Percentiles rank a stretch among this genome's conserved stretches.
phyloP scores from a whole-genome alignment of 768 basidiomycete species.

The Mycena kentingensis region DNA sequence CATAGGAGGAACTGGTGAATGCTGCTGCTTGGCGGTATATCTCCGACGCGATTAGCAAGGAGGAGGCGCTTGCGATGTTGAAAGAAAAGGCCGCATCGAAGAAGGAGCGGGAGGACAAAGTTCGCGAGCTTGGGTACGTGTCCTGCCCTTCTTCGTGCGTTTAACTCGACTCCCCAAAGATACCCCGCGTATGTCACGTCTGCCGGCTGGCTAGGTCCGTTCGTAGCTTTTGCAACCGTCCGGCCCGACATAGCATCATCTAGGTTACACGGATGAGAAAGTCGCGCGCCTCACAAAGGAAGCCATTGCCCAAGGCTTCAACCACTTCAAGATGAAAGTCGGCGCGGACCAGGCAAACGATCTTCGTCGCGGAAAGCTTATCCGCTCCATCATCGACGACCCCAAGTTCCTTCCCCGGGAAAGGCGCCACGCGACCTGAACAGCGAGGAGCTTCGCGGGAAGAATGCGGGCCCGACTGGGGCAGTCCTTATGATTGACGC shows the following conservation, averaged over 20 bases:
- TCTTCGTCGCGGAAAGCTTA: conserved; percentile 82
- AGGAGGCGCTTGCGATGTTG: conserved; percentile 84
- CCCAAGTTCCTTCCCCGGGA: conserved; percentile 75
- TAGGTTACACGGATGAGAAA: conserved; percentile 92
- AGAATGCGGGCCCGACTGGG: conserved; percentile 94
- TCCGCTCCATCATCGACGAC: conserved; percentile 94
- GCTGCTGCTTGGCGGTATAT: conserved; percentile 87
- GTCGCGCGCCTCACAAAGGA: conserved; percentile 84
- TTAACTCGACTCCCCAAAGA: conserved; percentile 35
- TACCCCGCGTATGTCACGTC: conserved; percentile 96
- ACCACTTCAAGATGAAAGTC: conserved; percentile 99
- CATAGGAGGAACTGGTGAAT: conserved; percentile 74
- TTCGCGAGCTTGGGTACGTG: conserved; percentile 64
- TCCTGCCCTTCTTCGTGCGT: background rate
- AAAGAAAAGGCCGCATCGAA: conserved; percentile 77
- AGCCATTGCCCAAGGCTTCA: conserved; percentile 86
- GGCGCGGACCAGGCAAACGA: conserved; percentile 82
- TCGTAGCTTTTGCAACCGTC: background rate
- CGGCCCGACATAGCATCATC: background rate
- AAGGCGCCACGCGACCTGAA: conserved; percentile 59
- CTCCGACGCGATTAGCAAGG: conserved; percentile 88
- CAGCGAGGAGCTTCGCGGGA: conserved; percentile 67
- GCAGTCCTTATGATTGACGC: conserved; percentile 97
- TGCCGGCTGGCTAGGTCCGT: conserved; percentile 79
- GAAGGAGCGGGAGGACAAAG: conserved; percentile 74